phyloP scores from a whole-genome alignment of 768 basidiomycete species.

The Pilatotrama ljubarskyi region DNA sequence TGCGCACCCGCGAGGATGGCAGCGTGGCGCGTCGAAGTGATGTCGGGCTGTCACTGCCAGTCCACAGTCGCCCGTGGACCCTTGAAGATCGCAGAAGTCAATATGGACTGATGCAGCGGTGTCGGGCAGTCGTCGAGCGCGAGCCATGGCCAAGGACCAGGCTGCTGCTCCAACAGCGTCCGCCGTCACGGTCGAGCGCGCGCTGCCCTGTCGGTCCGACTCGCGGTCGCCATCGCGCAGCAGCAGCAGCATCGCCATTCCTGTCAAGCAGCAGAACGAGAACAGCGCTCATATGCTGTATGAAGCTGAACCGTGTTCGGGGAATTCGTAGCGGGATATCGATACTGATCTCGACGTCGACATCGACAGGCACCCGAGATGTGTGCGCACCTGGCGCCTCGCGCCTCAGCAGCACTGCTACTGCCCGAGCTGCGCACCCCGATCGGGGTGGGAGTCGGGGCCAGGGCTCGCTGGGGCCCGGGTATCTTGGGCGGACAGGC shows the following conservation, averaged over 20 bases:
- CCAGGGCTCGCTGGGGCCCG: neutral
- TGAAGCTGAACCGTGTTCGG: too few species aligned
- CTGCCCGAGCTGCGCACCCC: neutral
- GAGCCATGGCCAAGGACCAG: too few species aligned
- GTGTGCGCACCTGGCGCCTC: neutral
- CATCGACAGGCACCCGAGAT: neutral
- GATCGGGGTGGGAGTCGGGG: too few species aligned
- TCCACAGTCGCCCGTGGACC: neutral
- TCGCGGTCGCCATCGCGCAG: too few species aligned
- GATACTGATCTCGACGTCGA: neutral
- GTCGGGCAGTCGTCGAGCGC: too few species aligned
- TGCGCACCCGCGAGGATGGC: too few species aligned
- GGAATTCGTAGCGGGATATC: neutral
- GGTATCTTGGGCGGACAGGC: neutral
- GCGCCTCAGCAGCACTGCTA: neutral
- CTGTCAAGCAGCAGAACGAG: too few species aligned
- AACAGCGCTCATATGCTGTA: too few species aligned
- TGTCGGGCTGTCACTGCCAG: too few species aligned
- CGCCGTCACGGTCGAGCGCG: neutral
- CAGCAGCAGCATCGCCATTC: too few species aligned
- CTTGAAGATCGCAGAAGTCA: constrained; percentile 3
- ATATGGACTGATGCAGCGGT: neutral
- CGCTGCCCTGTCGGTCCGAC: too few species aligned
- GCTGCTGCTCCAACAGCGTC: neutral
- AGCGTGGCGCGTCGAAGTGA: too few species aligned